Conservation (phyloP, 768 basidiomycete genomes). For the Tricholoma flavovirens region DNA sequence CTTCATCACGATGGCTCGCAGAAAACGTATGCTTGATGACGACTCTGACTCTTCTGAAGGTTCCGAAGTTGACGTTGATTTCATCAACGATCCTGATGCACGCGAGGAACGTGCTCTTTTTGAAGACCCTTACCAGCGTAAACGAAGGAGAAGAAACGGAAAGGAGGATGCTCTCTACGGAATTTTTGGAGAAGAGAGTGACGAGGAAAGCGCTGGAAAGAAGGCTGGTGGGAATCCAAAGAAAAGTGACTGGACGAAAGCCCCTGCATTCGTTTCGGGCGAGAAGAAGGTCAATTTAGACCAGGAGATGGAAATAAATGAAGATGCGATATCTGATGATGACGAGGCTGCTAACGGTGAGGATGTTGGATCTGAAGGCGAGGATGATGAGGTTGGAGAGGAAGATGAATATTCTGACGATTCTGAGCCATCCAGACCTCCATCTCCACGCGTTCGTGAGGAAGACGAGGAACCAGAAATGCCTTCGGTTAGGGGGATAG, state of each 20-base stretch:
- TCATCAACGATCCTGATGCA: conserved; percentile 52
- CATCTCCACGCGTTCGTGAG: conserved; percentile 50
- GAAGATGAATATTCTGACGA: conserved; percentile 38
- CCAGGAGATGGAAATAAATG: conserved; percentile 27
- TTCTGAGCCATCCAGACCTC: conserved; percentile 46
- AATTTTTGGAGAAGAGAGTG: conserved; percentile 66
- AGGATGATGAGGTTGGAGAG: conserved; percentile 32
- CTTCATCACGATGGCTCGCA: conserved; percentile 51
- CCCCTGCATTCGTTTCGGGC: conserved; percentile 68
- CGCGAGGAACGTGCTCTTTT: conserved; percentile 74
- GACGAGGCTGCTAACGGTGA: conserved; percentile 28
- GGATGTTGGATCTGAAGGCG: conserved; percentile 27
- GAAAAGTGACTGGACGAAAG: conserved; percentile 67
- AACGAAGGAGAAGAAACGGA: conserved; percentile 56
- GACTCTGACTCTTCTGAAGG: conserved; percentile 63
- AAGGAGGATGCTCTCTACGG: conserved; percentile 78
- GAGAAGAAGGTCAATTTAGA: conserved; percentile 45
- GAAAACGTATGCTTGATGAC: conserved; percentile 70
- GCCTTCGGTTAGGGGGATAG: conserved; percentile 43
- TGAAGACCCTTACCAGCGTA: conserved; percentile 69
- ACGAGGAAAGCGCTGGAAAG: conserved; percentile 43
- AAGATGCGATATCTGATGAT: conserved; percentile 26
- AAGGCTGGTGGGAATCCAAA: conserved; percentile 25
- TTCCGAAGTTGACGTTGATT: conserved; percentile 45
- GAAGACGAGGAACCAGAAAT: conserved; percentile 36